These are phyloP conservation scores for Lactifluus subvellereus DNA, from an alignment of 768 basidiomycete species.

Conservation along the genomic window DNA sequence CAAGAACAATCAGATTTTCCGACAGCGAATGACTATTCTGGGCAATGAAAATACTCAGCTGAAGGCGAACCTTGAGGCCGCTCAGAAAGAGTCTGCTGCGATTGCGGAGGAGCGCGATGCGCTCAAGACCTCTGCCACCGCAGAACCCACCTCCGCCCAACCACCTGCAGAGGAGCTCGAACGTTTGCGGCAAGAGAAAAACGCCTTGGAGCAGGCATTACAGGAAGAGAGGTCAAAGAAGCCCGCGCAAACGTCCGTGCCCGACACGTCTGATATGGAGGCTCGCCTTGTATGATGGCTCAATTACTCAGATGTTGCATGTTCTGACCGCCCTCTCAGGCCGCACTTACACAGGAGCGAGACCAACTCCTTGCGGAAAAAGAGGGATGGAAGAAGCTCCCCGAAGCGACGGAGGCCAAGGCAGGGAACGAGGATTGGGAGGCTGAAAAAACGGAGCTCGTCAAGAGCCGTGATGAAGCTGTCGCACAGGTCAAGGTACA, in stretches of 20 bases:
- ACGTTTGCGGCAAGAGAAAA: slow-evolving; percentile 34
- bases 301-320: background rate
- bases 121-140: slow-evolving; percentile 34
- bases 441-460: slow-evolving; percentile 51
- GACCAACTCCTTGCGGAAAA: slow-evolving; percentile 60
- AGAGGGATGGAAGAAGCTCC: slow-evolving; percentile 36
- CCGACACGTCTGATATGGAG: slow-evolving; percentile 24
- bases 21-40: slow-evolving; percentile 18
- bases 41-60: slow-evolving; percentile 18
- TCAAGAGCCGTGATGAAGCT: slow-evolving; percentile 56
- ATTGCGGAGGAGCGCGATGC: slow-evolving; percentile 28
- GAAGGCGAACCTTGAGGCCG: slow-evolving; percentile 23
- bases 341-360: slow-evolving; percentile 49
- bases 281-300: slow-evolving; percentile 33
- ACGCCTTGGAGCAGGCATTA: slow-evolving; percentile 36
- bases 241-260: slow-evolving; percentile 10
- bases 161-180: slow-evolving; percentile 27
- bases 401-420: slow-evolving; percentile 24
- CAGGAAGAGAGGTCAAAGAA: slow-evolving; percentile 33
- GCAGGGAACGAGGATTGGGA: slow-evolving; percentile 43
- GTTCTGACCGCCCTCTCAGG: slow-evolving; percentile 32
- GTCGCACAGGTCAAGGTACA: slow-evolving; percentile 52
- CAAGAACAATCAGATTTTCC: slow-evolving; percentile 22
- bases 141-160: background rate
- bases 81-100: slow-evolving; percentile 25